Evolutionary conservation across 1,139 yeast species (phyloP), one percentile per base, ranked within the genome.

Genomic region (Kodamaea derodonti): DNA sequence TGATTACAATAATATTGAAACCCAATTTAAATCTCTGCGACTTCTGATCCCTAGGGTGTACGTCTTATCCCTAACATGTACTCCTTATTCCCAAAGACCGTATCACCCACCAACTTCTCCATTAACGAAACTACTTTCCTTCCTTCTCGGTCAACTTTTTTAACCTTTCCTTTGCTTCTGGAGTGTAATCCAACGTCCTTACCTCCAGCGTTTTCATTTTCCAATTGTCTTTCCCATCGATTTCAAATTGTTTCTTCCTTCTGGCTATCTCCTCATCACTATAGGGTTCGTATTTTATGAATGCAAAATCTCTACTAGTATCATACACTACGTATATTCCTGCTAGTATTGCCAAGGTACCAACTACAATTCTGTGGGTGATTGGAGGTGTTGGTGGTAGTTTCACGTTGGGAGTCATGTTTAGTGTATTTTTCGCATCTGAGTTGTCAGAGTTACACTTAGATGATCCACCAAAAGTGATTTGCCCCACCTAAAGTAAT

Each of bases 141-240:
- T 46, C 42, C 22, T 51, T 40, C 38, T 55, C 56, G 35, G 52
- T 57, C 9, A 57, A 38, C 24, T 54, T 33, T 40, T 47, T 43
- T 32, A 63, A 45, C 30, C 66, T 45, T 36, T 58, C 62, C 42
- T 66, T 65, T 4, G 72, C 75, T 41, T 69, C 74, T 0, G 72
- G 72, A 2, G 66, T 69, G 38, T 65, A 68, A 24, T 68, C 69
- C 44, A 69, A 56, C 0, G 72, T 65, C 15, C 65, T 44, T 2
- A 62, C 51, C 12, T 68, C 72, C 34, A 57, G 44, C n/a, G 58
- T 53, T 31, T 48, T 58, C 48, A 69, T 57, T 15, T 47, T 33
- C 27, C 64, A 35, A 1, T 66, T 64, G 3, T 56, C 40, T 16
- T 62, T 51, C 3, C 49, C 51, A 29, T 69, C 72, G 34, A 47